Evolutionary conservation across 495 filamentous ascomycete genomes (phyloP).

Genomic region (Xylaria bambusicola): DNA sequence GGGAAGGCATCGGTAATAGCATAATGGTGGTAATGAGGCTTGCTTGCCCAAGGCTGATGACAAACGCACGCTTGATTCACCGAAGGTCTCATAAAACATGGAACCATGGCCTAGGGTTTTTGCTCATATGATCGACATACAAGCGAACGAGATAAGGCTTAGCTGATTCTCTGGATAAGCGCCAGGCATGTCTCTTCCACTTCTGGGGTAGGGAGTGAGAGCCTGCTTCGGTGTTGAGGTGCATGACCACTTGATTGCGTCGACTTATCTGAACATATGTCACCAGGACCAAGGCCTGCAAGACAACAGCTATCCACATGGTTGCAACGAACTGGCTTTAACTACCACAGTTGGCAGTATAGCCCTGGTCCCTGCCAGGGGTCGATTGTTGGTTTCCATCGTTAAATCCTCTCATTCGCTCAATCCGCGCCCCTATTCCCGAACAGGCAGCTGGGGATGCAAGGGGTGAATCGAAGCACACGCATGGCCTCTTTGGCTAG

Average conservation of each 20-base stretch:
- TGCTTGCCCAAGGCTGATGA: slow-evolving; percentile 2
- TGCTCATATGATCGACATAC: slow-evolving; percentile 9
- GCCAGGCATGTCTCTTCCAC: not conserved
- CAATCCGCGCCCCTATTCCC: slow-evolving; percentile 22
- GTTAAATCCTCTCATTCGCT: slow-evolving; percentile 20
- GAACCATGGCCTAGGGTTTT: not conserved
- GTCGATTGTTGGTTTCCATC: not conserved
- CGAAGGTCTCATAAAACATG: slow-evolving; percentile 6
- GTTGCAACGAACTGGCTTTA: slow-evolving; percentile 2
- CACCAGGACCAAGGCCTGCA: slow-evolving; percentile 1
- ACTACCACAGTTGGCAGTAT: slow-evolving; percentile 2
- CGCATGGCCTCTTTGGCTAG: not conserved
- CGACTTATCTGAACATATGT: slow-evolving; percentile 1
- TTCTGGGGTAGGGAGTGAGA: not conserved
- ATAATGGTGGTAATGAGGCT: not conserved
- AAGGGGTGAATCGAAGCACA: slow-evolving; percentile 19
- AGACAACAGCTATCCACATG: not conserved
- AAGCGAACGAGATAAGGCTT: slow-evolving; percentile 1
- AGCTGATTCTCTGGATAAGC: not conserved
- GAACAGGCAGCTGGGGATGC: slow-evolving; percentile 34
- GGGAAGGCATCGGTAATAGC: not conserved
- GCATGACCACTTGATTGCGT: slow-evolving; percentile 10
- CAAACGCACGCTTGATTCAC: not conserved
- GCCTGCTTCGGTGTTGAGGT: slow-evolving; percentile 5
- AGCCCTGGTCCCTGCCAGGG: not conserved